phyloP scores from a whole-genome alignment of 768 basidiomycete species.

The Termitomyces heimii region DNA sequence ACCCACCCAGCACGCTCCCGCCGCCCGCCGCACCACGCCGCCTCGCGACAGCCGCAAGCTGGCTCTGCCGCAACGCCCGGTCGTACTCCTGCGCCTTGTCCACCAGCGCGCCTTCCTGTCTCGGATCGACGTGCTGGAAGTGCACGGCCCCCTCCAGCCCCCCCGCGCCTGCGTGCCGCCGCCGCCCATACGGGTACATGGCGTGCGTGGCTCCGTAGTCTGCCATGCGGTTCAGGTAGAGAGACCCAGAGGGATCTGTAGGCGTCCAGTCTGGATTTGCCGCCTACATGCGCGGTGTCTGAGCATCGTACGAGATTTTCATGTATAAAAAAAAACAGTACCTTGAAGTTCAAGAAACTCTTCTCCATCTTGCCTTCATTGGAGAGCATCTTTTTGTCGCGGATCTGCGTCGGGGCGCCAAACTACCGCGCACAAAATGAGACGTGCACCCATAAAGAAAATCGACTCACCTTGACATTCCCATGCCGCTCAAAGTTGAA shows the following conservation, averaged over 20 bases:
- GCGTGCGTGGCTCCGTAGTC: slow-evolving; percentile 52
- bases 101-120: slow-evolving; percentile 28
- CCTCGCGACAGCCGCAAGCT: slow-evolving; percentile 45
- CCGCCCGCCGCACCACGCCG: slow-evolving; percentile 34
- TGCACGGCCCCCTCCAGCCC: slow-evolving; percentile 24
- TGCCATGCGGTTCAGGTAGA: slow-evolving; percentile 84
- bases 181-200: slow-evolving; percentile 26
- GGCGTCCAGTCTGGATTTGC: slow-evolving; percentile 97
- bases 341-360: slow-evolving; percentile 92
- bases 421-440: slow-evolving; percentile 42
- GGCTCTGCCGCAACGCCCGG: slow-evolving; percentile 66
- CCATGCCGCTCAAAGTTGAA: slow-evolving; percentile 97
- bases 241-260: slow-evolving; percentile 81
- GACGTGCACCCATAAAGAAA: not conserved
- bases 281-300: slow-evolving; percentile 43
- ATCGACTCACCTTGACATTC: slow-evolving; percentile 66
- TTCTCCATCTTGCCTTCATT: slow-evolving; percentile 99
- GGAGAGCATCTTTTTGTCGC: slow-evolving; percentile 73
- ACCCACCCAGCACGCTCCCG: slow-evolving; percentile 38
- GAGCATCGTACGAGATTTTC: not conserved
- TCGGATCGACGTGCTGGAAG: slow-evolving; percentile 23
- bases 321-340: slow-evolving; percentile 14
- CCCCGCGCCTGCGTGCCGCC: slow-evolving; percentile 18
- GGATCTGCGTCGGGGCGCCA: slow-evolving; percentile 69
- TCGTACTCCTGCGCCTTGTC: slow-evolving; percentile 73